Conservation (phyloP, 2,329 filamentous ascomycete species). For the Leptodontidium sp. region DNA sequence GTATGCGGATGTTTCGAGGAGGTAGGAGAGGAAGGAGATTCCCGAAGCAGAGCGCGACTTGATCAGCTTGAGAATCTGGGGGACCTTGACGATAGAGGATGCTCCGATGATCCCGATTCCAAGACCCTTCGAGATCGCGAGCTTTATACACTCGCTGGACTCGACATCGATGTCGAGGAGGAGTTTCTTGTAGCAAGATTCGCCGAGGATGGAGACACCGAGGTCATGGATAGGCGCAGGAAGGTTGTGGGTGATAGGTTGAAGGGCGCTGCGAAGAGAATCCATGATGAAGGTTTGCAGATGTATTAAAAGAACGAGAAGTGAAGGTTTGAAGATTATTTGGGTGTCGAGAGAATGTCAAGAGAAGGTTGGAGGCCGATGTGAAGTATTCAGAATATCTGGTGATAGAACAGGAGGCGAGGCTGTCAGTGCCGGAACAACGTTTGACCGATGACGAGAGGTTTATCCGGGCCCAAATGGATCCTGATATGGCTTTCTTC, state of each 20-base stretch:
- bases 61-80: slow-evolving; percentile 93
- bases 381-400: not conserved
- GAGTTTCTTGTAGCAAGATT: slow-evolving; percentile 84
- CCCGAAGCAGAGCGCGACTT: slow-evolving; percentile 82
- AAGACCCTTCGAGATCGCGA: slow-evolving; percentile 90
- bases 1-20: slow-evolving; percentile 89
- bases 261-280: slow-evolving; percentile 64
- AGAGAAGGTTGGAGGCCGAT: not conserved
- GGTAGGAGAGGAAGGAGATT: slow-evolving; percentile 88
- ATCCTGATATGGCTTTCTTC: not conserved
- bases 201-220: slow-evolving; percentile 81
- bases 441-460: not conserved
- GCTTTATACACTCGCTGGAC: slow-evolving; percentile 81
- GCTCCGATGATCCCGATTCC: slow-evolving; percentile 93
- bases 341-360: not conserved
- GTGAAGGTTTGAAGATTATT: not conserved
- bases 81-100: slow-evolving; percentile 92
- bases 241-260: slow-evolving; percentile 75
- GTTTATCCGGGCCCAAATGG: not conserved
- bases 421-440: slow-evolving; percentile 11
- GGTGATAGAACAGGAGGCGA: not conserved
- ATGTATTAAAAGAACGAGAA: not conserved
- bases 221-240: slow-evolving; percentile 78
- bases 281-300: slow-evolving; percentile 60
- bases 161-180: slow-evolving; percentile 84